Evolutionary conservation across 352 stramenopile genomes (phyloP).

Genomic region (Phytopythium delawarense): DNA sequence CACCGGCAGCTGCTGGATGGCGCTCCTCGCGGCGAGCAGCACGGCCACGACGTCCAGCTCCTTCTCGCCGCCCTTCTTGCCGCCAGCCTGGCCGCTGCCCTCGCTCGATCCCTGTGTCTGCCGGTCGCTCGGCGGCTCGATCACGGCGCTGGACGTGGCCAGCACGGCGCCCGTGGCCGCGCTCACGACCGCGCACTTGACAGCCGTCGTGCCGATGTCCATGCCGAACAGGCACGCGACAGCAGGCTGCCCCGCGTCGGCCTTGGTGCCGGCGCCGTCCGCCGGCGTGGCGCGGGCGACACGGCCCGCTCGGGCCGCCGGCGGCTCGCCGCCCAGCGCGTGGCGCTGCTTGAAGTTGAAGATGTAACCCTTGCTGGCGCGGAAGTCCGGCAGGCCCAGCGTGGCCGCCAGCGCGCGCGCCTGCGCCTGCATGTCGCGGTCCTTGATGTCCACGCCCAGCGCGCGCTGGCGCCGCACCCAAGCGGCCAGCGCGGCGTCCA

Average conservation of each 20-base stretch:
- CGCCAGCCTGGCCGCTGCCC: background rate
- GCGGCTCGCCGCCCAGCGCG: constrained; percentile 6
- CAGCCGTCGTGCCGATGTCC: constrained; percentile 62
- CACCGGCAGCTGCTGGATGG: constrained; percentile 24
- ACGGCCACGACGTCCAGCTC: constrained; percentile 34
- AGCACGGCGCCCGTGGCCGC: constrained; percentile 19
- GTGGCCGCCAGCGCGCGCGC: constrained; percentile 14
- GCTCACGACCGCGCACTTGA: constrained; percentile 58
- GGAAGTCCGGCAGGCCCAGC: constrained; percentile 16
- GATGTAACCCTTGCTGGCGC: constrained; percentile 28
- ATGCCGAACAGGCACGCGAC: constrained; percentile 36
- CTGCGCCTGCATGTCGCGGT: constrained; percentile 25
- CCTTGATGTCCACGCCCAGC: constrained; percentile 10
- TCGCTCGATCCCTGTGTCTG: constrained; percentile 4
- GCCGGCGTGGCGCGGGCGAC: background rate
- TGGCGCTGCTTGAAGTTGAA: constrained; percentile 25
- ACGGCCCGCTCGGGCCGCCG: background rate
- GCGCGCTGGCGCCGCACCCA: constrained; percentile 17
- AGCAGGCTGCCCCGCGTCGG: constrained; percentile 3
- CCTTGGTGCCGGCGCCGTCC: background rate
- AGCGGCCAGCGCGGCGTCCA: constrained; percentile 19
- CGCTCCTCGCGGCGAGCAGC: constrained; percentile 21
- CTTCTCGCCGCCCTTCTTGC: background rate
- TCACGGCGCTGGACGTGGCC: constrained; percentile 23
- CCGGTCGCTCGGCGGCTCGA: constrained; percentile 7